Evolutionary conservation across 768 basidiomycete species (phyloP), one percentile per base, ranked within the genome.

Genomic region (Psilocybe cyanescens): DNA sequence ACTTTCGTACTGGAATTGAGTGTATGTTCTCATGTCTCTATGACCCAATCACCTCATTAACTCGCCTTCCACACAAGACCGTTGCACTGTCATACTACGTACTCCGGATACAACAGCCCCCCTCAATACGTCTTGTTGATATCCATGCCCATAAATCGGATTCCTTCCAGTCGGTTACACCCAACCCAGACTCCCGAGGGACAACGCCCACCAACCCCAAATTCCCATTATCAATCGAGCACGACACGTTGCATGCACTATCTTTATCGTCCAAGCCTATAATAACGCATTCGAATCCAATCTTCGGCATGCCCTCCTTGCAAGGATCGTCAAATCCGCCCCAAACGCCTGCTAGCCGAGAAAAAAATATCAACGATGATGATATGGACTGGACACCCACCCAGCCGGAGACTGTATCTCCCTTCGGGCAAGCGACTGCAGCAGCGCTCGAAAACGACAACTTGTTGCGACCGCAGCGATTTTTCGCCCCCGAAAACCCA

Each of bases 401-500:
- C 1, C 76, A 78, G 61, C 72, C 74, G 14, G 69, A 57, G 9
- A 52, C 59, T 12, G 54, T 66, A 54, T 60, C 66, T 28, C 68
- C 68, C 30, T 56, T 58, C 57, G 55, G 61, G 60, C 68, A 76
- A 66, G 62, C 59, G 7, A 55, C 63, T 46, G 63, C 69, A 41
- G 68, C 74, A 31, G 63, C 63, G 5, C 11, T 11, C 33, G 67
- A 74, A 14, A 74, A 81, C 17, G 79, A 83, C 56, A 72, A 76
- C 28, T 87, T 83, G 85, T 67, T 93, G 53, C 83, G 86, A 4
- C 90, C 88, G 3, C 91, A 91, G 65, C 81, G 82, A 12, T 93
- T 92, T 70, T 93, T 92, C 65, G 83, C 89, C 14, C 91, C 90
- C 0, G 90, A 92, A 70, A 83, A 85, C 62, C 89, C 90, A 0